Base-by-base conservation (phyloP, 176 grass and related monocot species). In the Puya raimondii region DNA sequence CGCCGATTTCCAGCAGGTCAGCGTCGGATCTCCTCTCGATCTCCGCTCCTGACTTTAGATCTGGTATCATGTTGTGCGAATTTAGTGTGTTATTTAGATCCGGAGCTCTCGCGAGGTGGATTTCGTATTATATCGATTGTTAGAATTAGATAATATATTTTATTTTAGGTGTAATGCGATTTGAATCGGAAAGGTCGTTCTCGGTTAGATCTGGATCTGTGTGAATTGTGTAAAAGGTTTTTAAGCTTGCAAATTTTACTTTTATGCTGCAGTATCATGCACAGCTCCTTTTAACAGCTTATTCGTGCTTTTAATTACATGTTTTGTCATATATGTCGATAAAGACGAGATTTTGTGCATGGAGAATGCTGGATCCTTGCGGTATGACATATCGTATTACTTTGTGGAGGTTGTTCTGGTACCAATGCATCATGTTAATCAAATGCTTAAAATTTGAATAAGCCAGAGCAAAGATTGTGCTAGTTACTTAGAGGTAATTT, bases 1-100 rank as follows among this genome's bases (percentile, higher is more conserved):
- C 51, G 82, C 83, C 74, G 87, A 95, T 82, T 95, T 95, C 78
- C 83, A 87, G 17, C 86, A 90, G 86, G 87, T 95, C 7, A 33
- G 12, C 47, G 4, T 50, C 21, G 27, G 51, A 47, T 67, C 48
- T 50, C 49, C 47, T 22, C 8, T 51, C 20, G 9, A 21, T 10
- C 18, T n/a, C 26, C 47, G 13, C 20, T 52, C 27, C 51, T 12
- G 23, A 29, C 2, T 12, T 8, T 74, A 80, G 56, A 73, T 74
- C 78, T 80, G 9, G 42, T 53, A 16, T 54, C 20, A 47, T 59
- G 0, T 8, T 66, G 68, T 20, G 48, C 2, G 54, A 16, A n/a
- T 56, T 14, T 49, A 53, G 10, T 48, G 64, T 69, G 22, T 18
- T 21, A 70, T 71, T 21, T 54, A 63, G 58, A 79, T 79, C 77